phyloP scores from a whole-genome alignment of 352 stramenopile genomes.

The Phytophthora fragariaefolia region DNA sequence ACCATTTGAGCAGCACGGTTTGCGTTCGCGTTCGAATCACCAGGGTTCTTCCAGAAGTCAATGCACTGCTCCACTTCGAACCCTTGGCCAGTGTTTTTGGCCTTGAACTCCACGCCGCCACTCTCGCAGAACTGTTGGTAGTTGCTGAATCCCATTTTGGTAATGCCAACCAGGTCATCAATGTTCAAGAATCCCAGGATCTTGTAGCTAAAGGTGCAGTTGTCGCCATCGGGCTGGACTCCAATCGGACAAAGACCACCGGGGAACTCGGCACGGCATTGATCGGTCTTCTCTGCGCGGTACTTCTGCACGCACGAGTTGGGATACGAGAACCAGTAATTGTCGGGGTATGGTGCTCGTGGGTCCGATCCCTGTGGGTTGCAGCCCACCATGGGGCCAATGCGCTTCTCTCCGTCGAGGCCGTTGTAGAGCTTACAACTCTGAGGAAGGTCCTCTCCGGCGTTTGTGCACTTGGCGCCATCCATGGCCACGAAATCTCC shows the following conservation, averaged over 20 bases:
- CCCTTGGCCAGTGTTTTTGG: constrained; percentile 44
- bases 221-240: constrained; percentile 49
- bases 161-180: constrained; percentile 73
- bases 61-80: constrained; percentile 53
- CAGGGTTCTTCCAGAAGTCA: constrained; percentile 71
- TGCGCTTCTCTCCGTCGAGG: constrained; percentile 46
- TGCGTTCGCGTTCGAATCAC: constrained; percentile 48
- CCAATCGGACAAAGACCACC: constrained; percentile 56
- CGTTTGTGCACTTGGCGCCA: constrained; percentile 59
- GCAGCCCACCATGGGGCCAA: constrained; percentile 60
- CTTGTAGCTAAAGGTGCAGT: constrained; percentile 67
- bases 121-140: constrained; percentile 59
- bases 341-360: constrained; percentile 64
- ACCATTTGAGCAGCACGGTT: constrained; percentile 55
- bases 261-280: constrained; percentile 44
- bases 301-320: constrained; percentile 56
- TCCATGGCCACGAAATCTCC: constrained; percentile 71
- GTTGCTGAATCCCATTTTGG: constrained; percentile 44
- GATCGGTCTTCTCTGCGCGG: constrained; percentile 54
- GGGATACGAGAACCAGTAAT: constrained; percentile 80
- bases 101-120: constrained; percentile 57
- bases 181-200: constrained; percentile 65
- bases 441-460: constrained; percentile 38
- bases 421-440: constrained; percentile 60
- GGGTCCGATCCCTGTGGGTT: constrained; percentile 49